Evolutionary conservation across 202 grass and related monocot genomes (phyloP).

Genomic region (Elaeis oleifera): DNA sequence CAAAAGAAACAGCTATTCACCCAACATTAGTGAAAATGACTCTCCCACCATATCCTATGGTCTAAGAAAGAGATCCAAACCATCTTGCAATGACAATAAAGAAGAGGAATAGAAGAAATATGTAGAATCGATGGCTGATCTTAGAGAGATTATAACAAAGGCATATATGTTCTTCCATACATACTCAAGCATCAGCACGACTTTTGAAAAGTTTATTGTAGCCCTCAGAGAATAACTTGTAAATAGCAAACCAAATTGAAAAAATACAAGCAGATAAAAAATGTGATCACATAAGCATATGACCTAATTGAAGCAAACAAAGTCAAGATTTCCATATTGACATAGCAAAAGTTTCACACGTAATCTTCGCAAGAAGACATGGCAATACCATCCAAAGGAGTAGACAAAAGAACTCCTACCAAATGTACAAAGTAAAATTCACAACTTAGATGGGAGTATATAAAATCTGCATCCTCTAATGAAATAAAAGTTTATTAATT

Average conservation of each 20-base stretch:
- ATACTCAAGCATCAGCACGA: no score
- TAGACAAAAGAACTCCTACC: constrained; percentile 59
- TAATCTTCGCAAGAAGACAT: constrained; percentile 21
- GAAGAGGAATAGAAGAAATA: constrained; percentile 50
- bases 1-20: constrained; percentile 43
- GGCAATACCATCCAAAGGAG: constrained; percentile 53
- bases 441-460: constrained; percentile 11
- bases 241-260: no score
- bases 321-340: constrained; percentile 52
- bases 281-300: constrained; percentile 63
- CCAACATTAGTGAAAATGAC: constrained; percentile 80
- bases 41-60: constrained; percentile 51
- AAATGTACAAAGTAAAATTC: constrained; percentile 8
- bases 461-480: no score
- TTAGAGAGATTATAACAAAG: constrained; percentile 76
- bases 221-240: no score
- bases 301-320: constrained; percentile 59
- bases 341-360: constrained; percentile 51
- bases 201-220: no score
- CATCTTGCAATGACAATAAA: constrained; percentile 56
- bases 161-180: constrained; percentile 34
- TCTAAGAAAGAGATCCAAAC: constrained; percentile 67
- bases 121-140: constrained; percentile 44
- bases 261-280: constrained; percentile 58
- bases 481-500: no score